These are phyloP conservation scores for Iris pallida DNA, from an alignment of 116 monocot genomes.

Conservation along the genomic window DNA sequence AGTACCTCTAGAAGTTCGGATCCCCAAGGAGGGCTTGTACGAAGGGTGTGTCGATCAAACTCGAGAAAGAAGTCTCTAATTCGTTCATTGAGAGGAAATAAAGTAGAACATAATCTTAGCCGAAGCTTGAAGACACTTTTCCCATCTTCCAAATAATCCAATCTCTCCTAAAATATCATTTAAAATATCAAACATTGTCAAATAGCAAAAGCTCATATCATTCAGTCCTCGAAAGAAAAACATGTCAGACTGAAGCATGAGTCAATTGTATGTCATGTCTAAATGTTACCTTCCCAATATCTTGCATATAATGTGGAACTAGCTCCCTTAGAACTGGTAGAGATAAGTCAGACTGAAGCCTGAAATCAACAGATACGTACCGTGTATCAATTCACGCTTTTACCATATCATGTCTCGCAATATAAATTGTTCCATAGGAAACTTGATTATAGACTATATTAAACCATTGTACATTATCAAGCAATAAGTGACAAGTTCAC, in stretches of 20 bases:
- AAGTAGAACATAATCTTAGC: constrained; percentile 72
- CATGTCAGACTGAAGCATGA: too few relatives aligned
- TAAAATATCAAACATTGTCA: neutral
- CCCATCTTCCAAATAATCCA: constrained; percentile 95
- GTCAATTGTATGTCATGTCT: too few relatives aligned
- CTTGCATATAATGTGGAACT: constrained; percentile 90
- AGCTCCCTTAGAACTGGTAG: constrained; percentile 89
- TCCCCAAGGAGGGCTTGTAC: constrained; percentile 97
- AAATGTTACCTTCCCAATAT: constrained; percentile 61
- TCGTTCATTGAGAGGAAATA: constrained; percentile 87
- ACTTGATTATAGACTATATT: too few relatives aligned
- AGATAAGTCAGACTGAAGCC: constrained; percentile 75
- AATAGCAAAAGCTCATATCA: neutral
- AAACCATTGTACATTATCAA: too few relatives aligned
- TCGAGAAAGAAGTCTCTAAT: constrained; percentile 95
- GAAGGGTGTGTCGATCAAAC: constrained; percentile 87
- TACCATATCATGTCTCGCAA: too few relatives aligned
- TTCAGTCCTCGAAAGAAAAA: neutral
- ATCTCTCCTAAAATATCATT: constrained; percentile 60
- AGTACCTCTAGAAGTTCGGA: constrained; percentile 98
- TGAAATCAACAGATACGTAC: constrained; percentile 13
- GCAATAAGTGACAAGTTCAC: too few relatives aligned
- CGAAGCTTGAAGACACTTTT: constrained; percentile 84
- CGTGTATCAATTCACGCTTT: too few relatives aligned
- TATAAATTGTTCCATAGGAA: too few relatives aligned